Base-by-base conservation (phyloP, 208 protist genomes). In the Wallacemonas sp. region DNA sequence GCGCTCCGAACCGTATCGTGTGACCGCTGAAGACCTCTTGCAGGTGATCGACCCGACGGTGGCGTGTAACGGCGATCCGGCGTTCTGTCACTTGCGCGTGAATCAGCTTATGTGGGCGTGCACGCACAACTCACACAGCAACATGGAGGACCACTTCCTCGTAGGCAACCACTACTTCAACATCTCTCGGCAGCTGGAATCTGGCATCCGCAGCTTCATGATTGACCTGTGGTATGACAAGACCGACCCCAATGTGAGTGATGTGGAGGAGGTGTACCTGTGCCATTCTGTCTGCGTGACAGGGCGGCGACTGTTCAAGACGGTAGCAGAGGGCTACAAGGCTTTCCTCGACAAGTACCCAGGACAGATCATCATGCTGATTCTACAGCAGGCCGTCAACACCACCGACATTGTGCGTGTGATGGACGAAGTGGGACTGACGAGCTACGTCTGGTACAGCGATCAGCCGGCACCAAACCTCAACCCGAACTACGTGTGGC, bases 151-250 rank as follows among this genome's bases (percentile, higher is more conserved):
- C 61, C 58, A 62, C 37, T 80, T 80, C 42, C 68, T 80, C 19
- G 26, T 65, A 34, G 59, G 68, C 27, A 72, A 80, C 36, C 74
- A 80, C 74, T 80, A 80, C 54, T 80, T 72, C 68, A 76, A 80
- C 65, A 68, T 80, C 37, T 48, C 64, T 4, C 63, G 66, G 15
- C 74, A 80, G 74, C 74, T 80, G 12, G 10, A 48, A 19, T 65
- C 74, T 3, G 74, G 74, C 53, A 68, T 75, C 33, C 74, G 74
- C 58, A 72, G 60, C 55, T 76, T 80, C 55, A 80, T 80, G 74
- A 68, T 80, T 41, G 74, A 80, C 38, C 58, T 80, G 48, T 74
- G 68, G 63, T 80, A 80, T 34, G 74, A 80, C 65, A 65, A 68
- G 45, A 53, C 66, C 61, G 62, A 80, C 68, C 3, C 55, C 26